A percentile compares a stretch with the other conserved stretches of the same genome.
These are phyloP conservation scores for Pyrenochaeta sp. DNA, from an alignment of 2,329 filamentous ascomycete genomes.

Conservation along the genomic window DNA sequence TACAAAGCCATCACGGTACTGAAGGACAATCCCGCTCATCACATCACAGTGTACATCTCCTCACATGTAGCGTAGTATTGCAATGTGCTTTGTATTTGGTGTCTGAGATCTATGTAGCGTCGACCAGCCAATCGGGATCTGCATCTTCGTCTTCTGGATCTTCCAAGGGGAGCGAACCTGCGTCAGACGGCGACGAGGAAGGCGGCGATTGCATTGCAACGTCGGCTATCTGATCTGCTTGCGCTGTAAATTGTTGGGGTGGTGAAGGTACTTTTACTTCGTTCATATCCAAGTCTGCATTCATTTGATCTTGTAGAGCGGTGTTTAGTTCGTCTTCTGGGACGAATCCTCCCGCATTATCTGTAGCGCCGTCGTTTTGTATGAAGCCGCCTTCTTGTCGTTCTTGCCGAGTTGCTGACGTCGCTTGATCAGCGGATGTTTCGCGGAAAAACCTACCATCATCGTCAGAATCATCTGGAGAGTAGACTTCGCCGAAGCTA, in stretches of 20 bases:
- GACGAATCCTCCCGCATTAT: slow-evolving; percentile 24
- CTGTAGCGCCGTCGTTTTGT: slow-evolving; percentile 41
- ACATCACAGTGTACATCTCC: not conserved
- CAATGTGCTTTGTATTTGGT: not conserved
- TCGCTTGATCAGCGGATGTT: slow-evolving; percentile 2
- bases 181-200: slow-evolving; percentile 46
- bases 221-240: slow-evolving; percentile 2
- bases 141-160: slow-evolving; percentile 72
- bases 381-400: slow-evolving; percentile 50
- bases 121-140: slow-evolving; percentile 68
- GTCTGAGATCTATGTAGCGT: slow-evolving; percentile 32
- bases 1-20: slow-evolving; percentile 10
- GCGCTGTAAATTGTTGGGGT: not conserved
- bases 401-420: not conserved
- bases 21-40: not conserved
- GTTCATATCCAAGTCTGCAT: not conserved
- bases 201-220: slow-evolving; percentile 4
- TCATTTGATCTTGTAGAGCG: not conserved
- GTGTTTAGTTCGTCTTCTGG: slow-evolving; percentile 2
- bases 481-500: slow-evolving; percentile 35
- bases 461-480: slow-evolving; percentile 33
- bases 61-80: not conserved
- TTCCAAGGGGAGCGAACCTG: slow-evolving; percentile 64
- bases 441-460: slow-evolving; percentile 30
- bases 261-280: not conserved